phyloP scores from a whole-genome alignment of 306 rosid species.

The Cucurbita ficifolia region DNA sequence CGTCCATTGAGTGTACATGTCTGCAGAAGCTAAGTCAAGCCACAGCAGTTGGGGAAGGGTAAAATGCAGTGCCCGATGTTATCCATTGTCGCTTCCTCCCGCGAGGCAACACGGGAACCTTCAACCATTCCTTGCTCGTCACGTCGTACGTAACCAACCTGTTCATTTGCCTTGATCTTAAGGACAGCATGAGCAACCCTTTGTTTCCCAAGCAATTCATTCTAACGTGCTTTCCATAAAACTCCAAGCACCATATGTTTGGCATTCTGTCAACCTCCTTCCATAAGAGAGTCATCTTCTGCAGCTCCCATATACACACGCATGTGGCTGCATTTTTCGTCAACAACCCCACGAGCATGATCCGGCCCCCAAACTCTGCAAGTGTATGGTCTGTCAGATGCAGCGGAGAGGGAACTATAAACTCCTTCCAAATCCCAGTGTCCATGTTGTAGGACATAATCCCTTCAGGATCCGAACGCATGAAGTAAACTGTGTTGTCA shows the following conservation, averaged over 20 bases:
- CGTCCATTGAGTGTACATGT: background rate
- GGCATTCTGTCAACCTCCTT: conserved; percentile 99
- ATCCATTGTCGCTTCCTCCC: conserved; percentile 59
- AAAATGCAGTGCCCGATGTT: conserved; percentile 64
- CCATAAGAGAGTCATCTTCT: conserved; percentile 91
- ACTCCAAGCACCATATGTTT: conserved; percentile 93
- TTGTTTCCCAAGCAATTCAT: conserved; percentile 91
- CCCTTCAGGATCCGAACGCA: conserved; percentile 68
- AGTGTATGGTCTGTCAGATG: conserved; percentile 55
- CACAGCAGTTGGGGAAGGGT: conserved; percentile 54
- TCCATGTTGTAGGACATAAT: conserved; percentile 52
- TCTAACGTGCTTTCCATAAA: conserved; percentile 86
- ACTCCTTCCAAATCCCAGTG: conserved; percentile 61
- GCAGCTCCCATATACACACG: conserved; percentile 93
- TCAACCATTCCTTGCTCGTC: conserved; percentile 62
- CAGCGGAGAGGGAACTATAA: conserved; percentile 52
- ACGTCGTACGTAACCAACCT: conserved; percentile 58
- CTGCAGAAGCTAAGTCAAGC: conserved; percentile 15
- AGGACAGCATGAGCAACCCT: conserved; percentile 82
- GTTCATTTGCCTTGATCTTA: conserved; percentile 52
- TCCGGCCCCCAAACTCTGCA: conserved; percentile 66
- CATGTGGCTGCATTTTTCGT: conserved; percentile 83
- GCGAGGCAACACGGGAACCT: conserved; percentile 62
- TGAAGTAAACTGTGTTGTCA: conserved; percentile 57
- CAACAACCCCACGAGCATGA: conserved; percentile 75